Evolutionary conservation across 208 protist species (phyloP).

Genomic region (Wallacemonas sp.): DNA sequence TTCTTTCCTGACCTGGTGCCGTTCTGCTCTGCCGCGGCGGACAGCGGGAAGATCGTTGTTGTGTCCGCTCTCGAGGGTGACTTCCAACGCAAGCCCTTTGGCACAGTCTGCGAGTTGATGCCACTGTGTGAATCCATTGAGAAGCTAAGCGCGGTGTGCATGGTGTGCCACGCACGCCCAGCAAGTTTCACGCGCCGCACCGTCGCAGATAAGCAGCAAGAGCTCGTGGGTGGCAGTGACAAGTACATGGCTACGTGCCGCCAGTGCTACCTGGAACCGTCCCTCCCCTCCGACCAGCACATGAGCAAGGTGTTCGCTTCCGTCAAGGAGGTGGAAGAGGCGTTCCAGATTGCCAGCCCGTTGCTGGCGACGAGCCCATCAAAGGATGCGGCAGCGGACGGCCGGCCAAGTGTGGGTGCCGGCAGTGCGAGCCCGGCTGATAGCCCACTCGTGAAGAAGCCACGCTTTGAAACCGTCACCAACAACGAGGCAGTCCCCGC

Average conservation of each 20-base stretch:
- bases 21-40: constrained; percentile 84
- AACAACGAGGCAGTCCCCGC: background rate
- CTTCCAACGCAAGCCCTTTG: constrained; percentile 92
- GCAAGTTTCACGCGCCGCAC: constrained; percentile 91
- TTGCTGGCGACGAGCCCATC: background rate
- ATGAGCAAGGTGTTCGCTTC: constrained; percentile 26
- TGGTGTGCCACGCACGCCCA: constrained; percentile 72
- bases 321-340: constrained; percentile 37
- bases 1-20: constrained; percentile 93
- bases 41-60: constrained; percentile 93
- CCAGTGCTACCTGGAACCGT: constrained; percentile 59
- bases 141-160: constrained; percentile 94
- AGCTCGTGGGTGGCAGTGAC: constrained; percentile 94
- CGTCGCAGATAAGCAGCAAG: constrained; percentile 51
- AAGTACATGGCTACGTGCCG: constrained; percentile 94
- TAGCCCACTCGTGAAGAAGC: constrained; percentile 9
- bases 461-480: background rate
- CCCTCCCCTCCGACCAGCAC: constrained; percentile 25
- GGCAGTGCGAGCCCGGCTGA: background rate
- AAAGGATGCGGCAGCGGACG: constrained; percentile 1
- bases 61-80: constrained; percentile 94
- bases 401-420: background rate
- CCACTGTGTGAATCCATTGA: constrained; percentile 85
- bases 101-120: constrained; percentile 82
- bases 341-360: background rate